Evolutionary conservation across 495 filamentous ascomycete species (phyloP), one percentile per base, ranked within the genome.

Genomic region (Parmelia sp.): DNA sequence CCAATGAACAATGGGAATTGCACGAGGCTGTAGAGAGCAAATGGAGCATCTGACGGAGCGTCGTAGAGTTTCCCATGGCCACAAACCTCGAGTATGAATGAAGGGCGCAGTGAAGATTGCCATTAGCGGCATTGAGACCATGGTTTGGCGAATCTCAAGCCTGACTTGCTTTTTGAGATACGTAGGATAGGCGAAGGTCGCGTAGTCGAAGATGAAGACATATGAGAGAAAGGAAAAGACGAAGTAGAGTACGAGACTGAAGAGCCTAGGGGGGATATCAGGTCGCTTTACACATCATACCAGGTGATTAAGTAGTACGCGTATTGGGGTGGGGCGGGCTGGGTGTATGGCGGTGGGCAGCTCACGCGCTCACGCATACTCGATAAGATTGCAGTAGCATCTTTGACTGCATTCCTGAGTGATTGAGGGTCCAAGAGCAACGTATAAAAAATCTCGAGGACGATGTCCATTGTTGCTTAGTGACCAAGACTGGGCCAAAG

Each of bases 111-210:
- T 97, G 73, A 92, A 79, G 35, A 92, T 64, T 58, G 93, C 84
- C 87, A 97, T 97, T 71, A 84, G 71, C 21, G 93, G 93, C 77
- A 96, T 82, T 27, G 90, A 79, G 35, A 65, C 66, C 74, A 86
- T 83, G 65, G 92, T 84, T 75, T 96, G 92, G 42, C 75, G 73
- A 67, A 97, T 96, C 74, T 97, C 93, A 72, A 92, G 82, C 58
- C 82, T 76, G 44, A 97, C 87, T 75, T 97, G 93, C 78, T 96
- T 90, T 76, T 92, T 92, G 72, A 97, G 89, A 75, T 91, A 97
- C 74, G 95, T 96, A 44, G 93, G 93, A 73, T 97, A 94, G 15
- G 89, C 79, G 78, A 91, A 86, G 67, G 89, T 93, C 25, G 84
- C 81, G 73, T 97, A 91, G 77, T 97, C 92, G 81, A 96, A 97